phyloP scores from a whole-genome alignment of 352 stramenopile species.

The Pseudoperonospora humuli region DNA sequence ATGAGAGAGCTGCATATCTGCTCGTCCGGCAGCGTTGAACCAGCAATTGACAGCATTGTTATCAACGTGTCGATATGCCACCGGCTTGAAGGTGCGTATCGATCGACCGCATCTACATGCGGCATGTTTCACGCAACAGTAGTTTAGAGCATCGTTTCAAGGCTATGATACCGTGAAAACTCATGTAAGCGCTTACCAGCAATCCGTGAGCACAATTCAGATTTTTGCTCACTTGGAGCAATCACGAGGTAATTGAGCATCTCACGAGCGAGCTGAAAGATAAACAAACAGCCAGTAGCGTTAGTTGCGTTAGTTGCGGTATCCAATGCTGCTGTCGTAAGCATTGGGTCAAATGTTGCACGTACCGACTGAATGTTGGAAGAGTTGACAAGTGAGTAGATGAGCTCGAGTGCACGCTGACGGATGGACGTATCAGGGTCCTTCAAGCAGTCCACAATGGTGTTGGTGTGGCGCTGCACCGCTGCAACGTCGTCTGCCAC shows the following conservation, averaged over 20 bases:
- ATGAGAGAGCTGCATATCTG: conserved; percentile 93
- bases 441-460: conserved; percentile 91
- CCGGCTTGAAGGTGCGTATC: conserved; percentile 70
- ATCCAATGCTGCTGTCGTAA: background rate
- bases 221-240: conserved; percentile 91
- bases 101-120: conserved; percentile 64
- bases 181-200: conserved; percentile 50
- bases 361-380: conserved; percentile 91
- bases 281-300: background rate
- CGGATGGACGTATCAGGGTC: conserved; percentile 98
- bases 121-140: background rate
- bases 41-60: conserved; percentile 97
- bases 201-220: conserved; percentile 92
- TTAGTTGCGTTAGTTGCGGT: background rate
- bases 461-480: conserved; percentile 96
- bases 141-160: background rate
- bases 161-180: background rate
- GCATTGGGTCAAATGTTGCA: background rate
- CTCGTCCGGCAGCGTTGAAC: conserved; percentile 86
- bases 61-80: conserved; percentile 98
- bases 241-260: conserved; percentile 99
- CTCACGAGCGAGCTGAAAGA: conserved; percentile 88
- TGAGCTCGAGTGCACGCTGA: conserved; percentile 96
- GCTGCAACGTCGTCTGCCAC: conserved; percentile 87
- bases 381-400: conserved; percentile 97